phyloP scores from a whole-genome alignment of 2,329 filamentous ascomycete genomes.

The Endothia cerciana region DNA sequence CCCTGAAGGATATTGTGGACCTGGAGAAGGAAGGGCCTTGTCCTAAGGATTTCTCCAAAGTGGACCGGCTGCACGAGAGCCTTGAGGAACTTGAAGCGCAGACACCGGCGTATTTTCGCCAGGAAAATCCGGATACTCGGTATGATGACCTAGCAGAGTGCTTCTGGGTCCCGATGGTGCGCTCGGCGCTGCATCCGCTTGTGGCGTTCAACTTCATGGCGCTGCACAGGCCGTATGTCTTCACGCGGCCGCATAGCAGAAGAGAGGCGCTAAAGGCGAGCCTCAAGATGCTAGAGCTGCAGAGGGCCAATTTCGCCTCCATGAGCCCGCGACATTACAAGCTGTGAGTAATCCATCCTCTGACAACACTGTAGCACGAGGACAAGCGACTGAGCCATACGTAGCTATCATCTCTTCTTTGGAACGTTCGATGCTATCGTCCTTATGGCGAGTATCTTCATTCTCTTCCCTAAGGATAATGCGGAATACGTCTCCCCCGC shows the following conservation, averaged over 20 bases:
- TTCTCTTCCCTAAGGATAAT: conserved; percentile 62
- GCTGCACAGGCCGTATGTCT: conserved; percentile 65
- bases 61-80: conserved; percentile 57
- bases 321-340: conserved; percentile 57
- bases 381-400: too few relatives aligned
- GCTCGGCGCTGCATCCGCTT: conserved; percentile 52
- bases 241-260: conserved; percentile 58
- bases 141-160: conserved; percentile 60
- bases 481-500: conserved; percentile 50
- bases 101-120: conserved; percentile 57
- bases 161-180: conserved; percentile 54
- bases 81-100: conserved; percentile 52
- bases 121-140: conserved; percentile 59
- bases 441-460: conserved; percentile 63
- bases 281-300: conserved; percentile 58
- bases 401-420: conserved; percentile 60
- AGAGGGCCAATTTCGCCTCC: conserved; percentile 53
- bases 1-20: conserved; percentile 56
- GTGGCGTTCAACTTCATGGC: conserved; percentile 60
- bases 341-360: conserved; percentile 37
- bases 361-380: not conserved
- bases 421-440: conserved; percentile 68
- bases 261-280: conserved; percentile 59
- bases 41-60: conserved; percentile 56
- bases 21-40: conserved; percentile 60